phyloP scores from a whole-genome alignment of 2,329 filamentous ascomycete species.

The Hypoxylon sp. region DNA sequence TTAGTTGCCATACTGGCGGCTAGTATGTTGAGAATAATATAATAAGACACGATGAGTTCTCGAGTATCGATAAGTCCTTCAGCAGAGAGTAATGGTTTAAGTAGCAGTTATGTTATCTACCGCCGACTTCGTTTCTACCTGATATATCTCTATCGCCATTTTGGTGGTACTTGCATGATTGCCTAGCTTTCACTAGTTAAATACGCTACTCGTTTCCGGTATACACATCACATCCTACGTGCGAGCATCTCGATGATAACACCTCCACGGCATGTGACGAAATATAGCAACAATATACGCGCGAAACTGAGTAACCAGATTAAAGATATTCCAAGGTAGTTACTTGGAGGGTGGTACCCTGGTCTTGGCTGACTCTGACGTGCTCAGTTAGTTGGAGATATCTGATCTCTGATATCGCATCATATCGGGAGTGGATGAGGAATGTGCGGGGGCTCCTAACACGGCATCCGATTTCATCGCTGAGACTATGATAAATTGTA shows the following conservation, averaged over 20 bases:
- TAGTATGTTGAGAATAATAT: background rate
- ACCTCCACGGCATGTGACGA: constrained; percentile 30
- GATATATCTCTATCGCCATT: constrained; percentile 30
- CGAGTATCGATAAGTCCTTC: background rate
- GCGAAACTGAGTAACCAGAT: constrained; percentile 19
- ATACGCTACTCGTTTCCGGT: constrained; percentile 6
- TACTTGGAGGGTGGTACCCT: constrained; percentile 17
- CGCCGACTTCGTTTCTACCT: constrained; percentile 8
- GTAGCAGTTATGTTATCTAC: constrained; percentile 18
- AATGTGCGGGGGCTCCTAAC: constrained; percentile 36
- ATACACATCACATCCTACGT: constrained; percentile 3
- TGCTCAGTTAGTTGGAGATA: constrained; percentile 34
- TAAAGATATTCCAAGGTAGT: constrained; percentile 25
- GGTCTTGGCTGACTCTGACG: constrained; percentile 30
- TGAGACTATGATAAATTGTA: constrained; percentile 8
- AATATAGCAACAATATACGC: constrained; percentile 24
- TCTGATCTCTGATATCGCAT: constrained; percentile 32
- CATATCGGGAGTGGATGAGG: constrained; percentile 33
- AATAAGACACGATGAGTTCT: background rate
- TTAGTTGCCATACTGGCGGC: constrained; percentile 6
- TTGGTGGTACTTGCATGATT: constrained; percentile 28
- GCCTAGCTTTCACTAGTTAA: constrained; percentile 5
- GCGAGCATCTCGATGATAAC: constrained; percentile 15
- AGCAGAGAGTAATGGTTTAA: background rate
- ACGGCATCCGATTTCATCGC: constrained; percentile 22